Evolutionary conservation across 805 yeast genomes (phyloP), one percentile per base, ranked within the genome.

Genomic region (Nakazawaea wickerhamii): DNA sequence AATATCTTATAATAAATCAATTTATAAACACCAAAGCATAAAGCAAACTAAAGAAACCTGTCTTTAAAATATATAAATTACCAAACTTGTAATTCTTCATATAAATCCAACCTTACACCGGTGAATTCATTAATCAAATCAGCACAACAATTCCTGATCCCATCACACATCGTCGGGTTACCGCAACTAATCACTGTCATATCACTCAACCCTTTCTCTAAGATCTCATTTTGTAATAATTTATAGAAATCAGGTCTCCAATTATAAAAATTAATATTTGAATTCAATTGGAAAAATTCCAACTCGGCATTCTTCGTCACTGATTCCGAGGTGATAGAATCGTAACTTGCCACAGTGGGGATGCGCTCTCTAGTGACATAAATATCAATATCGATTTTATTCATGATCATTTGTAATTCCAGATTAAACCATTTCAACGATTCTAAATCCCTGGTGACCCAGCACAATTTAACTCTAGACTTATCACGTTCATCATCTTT

Each of bases 1-100:
- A n/a, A n/a, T n/a, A n/a, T n/a, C n/a, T n/a, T n/a, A n/a, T n/a
- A n/a, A n/a, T n/a, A n/a, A n/a, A n/a, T n/a, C n/a, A n/a, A n/a
- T n/a, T n/a, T n/a, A n/a, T n/a, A n/a, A n/a, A n/a, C n/a, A n/a
- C n/a, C n/a, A n/a, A n/a, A n/a, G n/a, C n/a, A n/a, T n/a, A n/a
- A n/a, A n/a, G n/a, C n/a, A n/a, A n/a, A n/a, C n/a, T n/a, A n/a
- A n/a, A n/a, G n/a, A n/a, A n/a, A n/a, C n/a, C n/a, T n/a, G n/a
- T n/a, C n/a, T n/a, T n/a, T n/a, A n/a, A n/a, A n/a, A 25, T 25
- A 25, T 9, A 25, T 25, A 9, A 25, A 9, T 40, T 23, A 70
- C 86, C 84, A 79, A 13, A 68, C 70, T 58, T 79, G 83, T 37
- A 79, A 57, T 51, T 77, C 79, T 55, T 79, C 84, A 49, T 62